Base-by-base conservation (phyloP, 257 asterid species). In the Capsicum baccatum region DNA sequence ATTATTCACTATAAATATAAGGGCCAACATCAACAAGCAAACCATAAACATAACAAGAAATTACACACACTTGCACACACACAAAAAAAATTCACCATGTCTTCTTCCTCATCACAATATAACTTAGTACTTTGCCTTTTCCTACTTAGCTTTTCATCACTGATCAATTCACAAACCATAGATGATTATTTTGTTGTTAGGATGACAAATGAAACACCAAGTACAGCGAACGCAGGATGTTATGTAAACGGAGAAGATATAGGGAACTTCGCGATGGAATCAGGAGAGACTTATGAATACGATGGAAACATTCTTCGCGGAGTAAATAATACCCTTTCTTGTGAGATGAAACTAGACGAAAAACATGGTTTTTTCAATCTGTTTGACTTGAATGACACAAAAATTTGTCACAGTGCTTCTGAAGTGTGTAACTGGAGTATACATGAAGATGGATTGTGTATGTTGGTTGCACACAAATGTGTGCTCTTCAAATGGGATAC, bases 401-500 rank as follows among this genome's bases (percentile, higher is more conserved):
- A 69, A 4, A 39, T 3, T 69, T 69, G 55, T 69, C 55, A 39
- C 54, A 69, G 6, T 42, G 6, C 55, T 16, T 6, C 7, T 42
- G 33, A 42, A 4, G 55, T 16, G 10, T 69, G 26, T 69, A 2
- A 66, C 0, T 66, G 78, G 78, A 68, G 13, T 0, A 66, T 66
- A 63, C 0, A 7, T 63, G 42, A 63, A 63, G 39, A 63, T 50
- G 80, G 80, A 73, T 19, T 73, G 39, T 73, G 80, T 3, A 48
- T 48, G 80, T 73, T 48, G 10, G 10, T 21, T 73, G 19, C 35
- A 19, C 60, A 9, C 0, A 73, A 73, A 48, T 73, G 80, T 73
- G 60, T 73, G 42, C 35, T 73, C 12, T 73, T 48, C 6, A 73
- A 73, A 73, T 48, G 80, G 80, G 19, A 73, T 21, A 21, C 12